A percentile compares a stretch with the other conserved stretches of the same genome.
Evolutionary conservation across 2,329 filamentous ascomycete genomes (phyloP).

Genomic region (Cladosporium sp.): DNA sequence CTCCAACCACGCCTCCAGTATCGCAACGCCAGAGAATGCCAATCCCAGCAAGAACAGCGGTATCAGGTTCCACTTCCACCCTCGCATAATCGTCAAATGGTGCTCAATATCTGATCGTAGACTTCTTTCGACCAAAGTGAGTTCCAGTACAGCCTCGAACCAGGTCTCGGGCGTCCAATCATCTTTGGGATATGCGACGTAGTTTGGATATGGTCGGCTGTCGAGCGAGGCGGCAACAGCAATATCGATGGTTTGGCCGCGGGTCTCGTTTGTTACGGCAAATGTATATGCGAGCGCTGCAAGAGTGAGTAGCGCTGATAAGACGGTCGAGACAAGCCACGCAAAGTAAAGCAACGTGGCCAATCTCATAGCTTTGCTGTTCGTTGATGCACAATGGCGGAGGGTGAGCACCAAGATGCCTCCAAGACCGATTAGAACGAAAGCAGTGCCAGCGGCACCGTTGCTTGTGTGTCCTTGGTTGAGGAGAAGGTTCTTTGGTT

Average conservation of each 20-base stretch:
- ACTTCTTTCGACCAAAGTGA: conserved; percentile 21
- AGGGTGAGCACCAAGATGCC: conserved; percentile 30
- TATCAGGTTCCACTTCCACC: conserved; percentile 36
- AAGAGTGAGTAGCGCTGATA: conserved; percentile 29
- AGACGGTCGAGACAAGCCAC: conserved; percentile 29
- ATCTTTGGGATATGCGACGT: conserved; percentile 30
- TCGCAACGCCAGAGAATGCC: conserved; percentile 21
- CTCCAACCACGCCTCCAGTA: conserved; percentile 21
- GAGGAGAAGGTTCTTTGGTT: conserved; percentile 38
- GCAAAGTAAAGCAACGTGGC: conserved; percentile 22
- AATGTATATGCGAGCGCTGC: conserved; percentile 32
- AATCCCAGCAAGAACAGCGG: conserved; percentile 30
- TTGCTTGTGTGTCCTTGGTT: conserved; percentile 36
- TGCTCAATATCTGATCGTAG: conserved; percentile 24
- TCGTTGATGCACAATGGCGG: conserved; percentile 16
- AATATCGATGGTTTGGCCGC: conserved; percentile 29
- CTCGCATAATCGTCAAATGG: conserved; percentile 28
- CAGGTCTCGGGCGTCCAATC: conserved; percentile 35
- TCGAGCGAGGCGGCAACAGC: conserved; percentile 24
- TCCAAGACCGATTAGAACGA: conserved; percentile 32
- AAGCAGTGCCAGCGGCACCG: conserved; percentile 34
- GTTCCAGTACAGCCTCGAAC: conserved; percentile 30
- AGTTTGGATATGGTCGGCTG: conserved; percentile 31
- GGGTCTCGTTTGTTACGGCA: conserved; percentile 26
- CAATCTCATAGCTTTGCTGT: background rate